Evolutionary conservation across 139 green algal species (phyloP), one percentile per base, ranked within the genome.

Genomic region (Chlorella sp.): DNA sequence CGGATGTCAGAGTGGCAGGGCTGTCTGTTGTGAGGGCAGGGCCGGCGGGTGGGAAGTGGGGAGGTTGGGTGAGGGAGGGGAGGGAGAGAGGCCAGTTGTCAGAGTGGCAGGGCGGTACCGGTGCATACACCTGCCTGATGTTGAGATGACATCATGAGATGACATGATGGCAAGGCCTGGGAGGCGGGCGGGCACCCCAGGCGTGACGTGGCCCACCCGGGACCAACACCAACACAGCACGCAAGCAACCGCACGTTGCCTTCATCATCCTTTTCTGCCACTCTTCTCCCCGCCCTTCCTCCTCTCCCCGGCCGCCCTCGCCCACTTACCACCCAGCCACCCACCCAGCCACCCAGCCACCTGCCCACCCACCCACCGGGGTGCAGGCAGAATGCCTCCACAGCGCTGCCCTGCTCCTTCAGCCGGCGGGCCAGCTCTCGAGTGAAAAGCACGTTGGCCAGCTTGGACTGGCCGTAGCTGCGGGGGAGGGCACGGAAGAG

Each of bases 381-480:
- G 91, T 98, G 96, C 68, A 98, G 88, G 34, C 86, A 78, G 90
- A 98, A 97, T 34, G 89, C 95, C 37, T 94, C 95, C 21, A 98
- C 71, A 1, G 86, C 40, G 81, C 87, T 91, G 76, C 83, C 88
- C 61, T 57, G 30, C n/a, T 64, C 78, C 32, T 78, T 68, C 83
- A 97, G 86, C 16, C 91, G 89, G 40, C 90, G 87, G 0, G 92
- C 93, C 64, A 99, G 93, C 95, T 99, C 96, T 61, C 95, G 95
- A 1, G 95, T 93, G 89, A 97, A 98, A 79, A 98, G 87, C 19
- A 98, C 88, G 88, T 98, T 98, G 34, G 96, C 96, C 26, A 98
- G 94, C 92, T 99, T 98, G n/a, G 94, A 96, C 90, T 97, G 94
- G 14, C 92, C 93, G 75, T 96, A 96, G 28, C 89, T 91, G 18